A percentile compares a stretch with the other conserved stretches of the same genome.
Evolutionary conservation across 1,284 basidiomycete genomes (phyloP).

Genomic region (Papiliotrema flavescens): DNA sequence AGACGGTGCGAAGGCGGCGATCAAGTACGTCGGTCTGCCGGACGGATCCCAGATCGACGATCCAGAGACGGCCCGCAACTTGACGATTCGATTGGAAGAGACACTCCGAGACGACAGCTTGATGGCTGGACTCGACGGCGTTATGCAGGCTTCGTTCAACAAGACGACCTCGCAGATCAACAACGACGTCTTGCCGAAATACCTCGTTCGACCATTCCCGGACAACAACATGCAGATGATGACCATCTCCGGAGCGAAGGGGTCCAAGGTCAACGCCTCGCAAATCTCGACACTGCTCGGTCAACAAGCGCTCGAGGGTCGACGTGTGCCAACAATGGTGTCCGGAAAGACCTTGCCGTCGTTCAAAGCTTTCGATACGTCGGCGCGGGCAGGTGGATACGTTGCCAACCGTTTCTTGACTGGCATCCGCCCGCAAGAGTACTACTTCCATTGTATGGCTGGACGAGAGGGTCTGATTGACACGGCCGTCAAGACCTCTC

Average conservation of each 20-base stretch:
- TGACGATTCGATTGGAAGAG: constrained; percentile 68
- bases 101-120: constrained; percentile 96
- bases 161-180: constrained; percentile 84
- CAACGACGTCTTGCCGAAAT: constrained; percentile 83
- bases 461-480: constrained; percentile 98
- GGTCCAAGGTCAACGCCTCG: constrained; percentile 93
- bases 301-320: constrained; percentile 96
- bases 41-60: constrained; percentile 74
- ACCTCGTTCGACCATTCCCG: constrained; percentile 87
- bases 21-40: constrained; percentile 58
- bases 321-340: constrained; percentile 98
- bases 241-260: constrained; percentile 98
- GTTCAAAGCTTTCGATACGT: constrained; percentile 96
- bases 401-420: constrained; percentile 99
- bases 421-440: constrained; percentile 96
- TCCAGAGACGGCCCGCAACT: constrained; percentile 52
- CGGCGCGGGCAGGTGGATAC: constrained; percentile 96
- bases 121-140: constrained; percentile 92
- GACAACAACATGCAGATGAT: constrained; percentile 99
- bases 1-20: constrained; percentile 80
- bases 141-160: constrained; percentile 85
- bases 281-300: constrained; percentile 97
- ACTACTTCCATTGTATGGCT: constrained; percentile 99
- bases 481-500: constrained; percentile 98
- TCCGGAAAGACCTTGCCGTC: constrained; percentile 97